phyloP scores from a whole-genome alignment of 177 flowering plant species.

The Vitis hybrid region DNA sequence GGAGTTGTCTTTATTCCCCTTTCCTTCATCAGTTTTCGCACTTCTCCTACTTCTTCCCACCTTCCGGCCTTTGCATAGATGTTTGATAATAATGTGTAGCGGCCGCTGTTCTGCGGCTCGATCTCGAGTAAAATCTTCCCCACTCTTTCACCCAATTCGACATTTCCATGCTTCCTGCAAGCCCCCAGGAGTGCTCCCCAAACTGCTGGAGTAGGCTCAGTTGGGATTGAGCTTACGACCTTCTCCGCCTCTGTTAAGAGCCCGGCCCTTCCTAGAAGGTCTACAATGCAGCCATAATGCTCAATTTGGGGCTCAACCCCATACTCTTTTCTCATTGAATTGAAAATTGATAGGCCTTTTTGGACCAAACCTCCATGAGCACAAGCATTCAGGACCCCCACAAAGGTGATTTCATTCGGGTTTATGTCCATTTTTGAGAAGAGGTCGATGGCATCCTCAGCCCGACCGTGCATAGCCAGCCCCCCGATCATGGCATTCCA shows the following conservation, averaged over 20 bases:
- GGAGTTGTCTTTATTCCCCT: constrained; percentile 41
- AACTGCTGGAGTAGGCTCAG: constrained; percentile 46
- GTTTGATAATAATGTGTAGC: constrained; percentile 47
- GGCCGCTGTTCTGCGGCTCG: constrained; percentile 51
- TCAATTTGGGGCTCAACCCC: constrained; percentile 41
- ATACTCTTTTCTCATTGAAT: constrained; percentile 30
- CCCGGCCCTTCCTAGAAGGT: constrained; percentile 57
- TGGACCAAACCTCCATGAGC: constrained; percentile 55
- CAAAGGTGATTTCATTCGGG: constrained; percentile 46
- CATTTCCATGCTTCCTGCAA: constrained; percentile 45
- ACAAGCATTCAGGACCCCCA: constrained; percentile 47
- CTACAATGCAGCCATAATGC: constrained; percentile 57
- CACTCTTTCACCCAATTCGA: constrained; percentile 37
- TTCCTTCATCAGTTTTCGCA: constrained; percentile 49
- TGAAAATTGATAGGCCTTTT: constrained; percentile 30
- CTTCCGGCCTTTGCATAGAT: constrained; percentile 52
- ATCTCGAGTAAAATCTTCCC: constrained; percentile 45
- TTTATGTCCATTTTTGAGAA: constrained; percentile 37
- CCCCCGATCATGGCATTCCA: constrained; percentile 67
- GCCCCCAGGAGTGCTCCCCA: constrained; percentile 59
- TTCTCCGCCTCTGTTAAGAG: constrained; percentile 40
- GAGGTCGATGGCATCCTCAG: constrained; percentile 40
- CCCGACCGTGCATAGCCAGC: constrained; percentile 54
- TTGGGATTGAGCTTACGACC: constrained; percentile 39
- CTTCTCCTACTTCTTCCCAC: constrained; percentile 46